Conservation (phyloP, 2,329 filamentous ascomycete genomes). For the Clonostachys rosea region DNA sequence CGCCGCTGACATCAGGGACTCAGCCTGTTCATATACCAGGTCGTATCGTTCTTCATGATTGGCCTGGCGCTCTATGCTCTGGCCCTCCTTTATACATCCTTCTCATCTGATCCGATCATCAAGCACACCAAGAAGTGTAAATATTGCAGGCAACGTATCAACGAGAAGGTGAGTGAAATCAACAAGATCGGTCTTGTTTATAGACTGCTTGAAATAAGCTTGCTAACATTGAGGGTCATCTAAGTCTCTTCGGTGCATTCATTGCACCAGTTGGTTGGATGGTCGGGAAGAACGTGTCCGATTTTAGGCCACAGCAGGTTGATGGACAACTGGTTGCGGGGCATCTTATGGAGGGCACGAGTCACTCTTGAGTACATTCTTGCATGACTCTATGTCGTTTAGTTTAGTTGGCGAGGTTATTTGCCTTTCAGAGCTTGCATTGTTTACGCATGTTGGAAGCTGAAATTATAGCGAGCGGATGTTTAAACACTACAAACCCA, state of each 20-base stretch:
- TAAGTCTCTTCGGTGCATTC: conserved; percentile 38
- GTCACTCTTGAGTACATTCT: neutral
- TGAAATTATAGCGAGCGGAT: neutral
- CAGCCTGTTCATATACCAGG: conserved; percentile 57
- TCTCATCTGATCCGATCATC: conserved; percentile 63
- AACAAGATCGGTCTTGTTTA: neutral
- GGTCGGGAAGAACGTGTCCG: conserved; percentile 34
- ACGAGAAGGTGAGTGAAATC: conserved; percentile 49
- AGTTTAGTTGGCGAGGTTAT: neutral
- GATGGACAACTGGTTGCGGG: too few relatives aligned
- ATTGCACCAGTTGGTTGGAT: conserved; percentile 48
- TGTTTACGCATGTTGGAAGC: neutral
- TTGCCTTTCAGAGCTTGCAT: neutral
- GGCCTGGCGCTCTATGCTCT: conserved; percentile 62
- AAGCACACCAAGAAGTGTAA: conserved; percentile 65
- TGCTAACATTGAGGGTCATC: conserved; percentile 3
- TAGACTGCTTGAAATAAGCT: neutral
- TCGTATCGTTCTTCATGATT: conserved; percentile 62
- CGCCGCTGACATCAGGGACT: neutral
- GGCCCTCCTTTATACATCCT: conserved; percentile 55
- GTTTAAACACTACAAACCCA: too few relatives aligned
- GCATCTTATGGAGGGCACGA: neutral
- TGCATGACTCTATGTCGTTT: neutral
- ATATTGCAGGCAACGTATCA: conserved; percentile 61
- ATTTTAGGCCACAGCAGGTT: neutral